Base-by-base conservation (phyloP, 192 early-diverging fungal genomes). In the Dissophora ornata region DNA sequence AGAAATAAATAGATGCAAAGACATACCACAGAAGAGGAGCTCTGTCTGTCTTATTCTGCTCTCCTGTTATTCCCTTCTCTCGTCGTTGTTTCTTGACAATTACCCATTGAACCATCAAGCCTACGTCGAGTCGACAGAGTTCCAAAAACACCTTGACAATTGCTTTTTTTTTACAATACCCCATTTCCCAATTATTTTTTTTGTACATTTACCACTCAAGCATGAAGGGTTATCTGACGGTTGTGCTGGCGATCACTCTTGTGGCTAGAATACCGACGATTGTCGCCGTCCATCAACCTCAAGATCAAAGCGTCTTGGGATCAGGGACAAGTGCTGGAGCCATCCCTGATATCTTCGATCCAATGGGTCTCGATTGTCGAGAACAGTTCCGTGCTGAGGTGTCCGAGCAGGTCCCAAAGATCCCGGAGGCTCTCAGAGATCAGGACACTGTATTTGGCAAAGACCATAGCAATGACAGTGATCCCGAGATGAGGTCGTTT, bases 151-250 rank as follows among this genome's bases (percentile, higher is more conserved):
- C n/a, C n/a, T n/a, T n/a, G n/a, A n/a, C n/a, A n/a, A n/a, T n/a
- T n/a, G n/a, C n/a, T n/a, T n/a, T n/a, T n/a, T n/a, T n/a, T n/a
- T n/a, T n/a, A n/a, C n/a, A n/a, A n/a, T n/a, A n/a, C n/a, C n/a
- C n/a, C n/a, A n/a, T n/a, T n/a, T n/a, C n/a, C n/a, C n/a, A n/a
- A n/a, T n/a, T n/a, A n/a, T n/a, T n/a, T n/a, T n/a, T n/a, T n/a
- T n/a, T n/a, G n/a, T n/a, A n/a, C n/a, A n/a, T n/a, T n/a, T n/a
- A n/a, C n/a, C n/a, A n/a, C n/a, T n/a, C 25, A 5, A 62, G 13
- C 1, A 64, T 64, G 62, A 64, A 54, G 36, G 40, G 21, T 19
- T 32, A 24, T 41, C 19, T 67, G 42, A 42, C 33, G 10, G 24
- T 67, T 4, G 19, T 51, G 4, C 5, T 57, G 2, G 42, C 65